Evolutionary conservation across 768 basidiomycete species (phyloP).

Genomic region (Vishniacozyma victoriae): DNA sequence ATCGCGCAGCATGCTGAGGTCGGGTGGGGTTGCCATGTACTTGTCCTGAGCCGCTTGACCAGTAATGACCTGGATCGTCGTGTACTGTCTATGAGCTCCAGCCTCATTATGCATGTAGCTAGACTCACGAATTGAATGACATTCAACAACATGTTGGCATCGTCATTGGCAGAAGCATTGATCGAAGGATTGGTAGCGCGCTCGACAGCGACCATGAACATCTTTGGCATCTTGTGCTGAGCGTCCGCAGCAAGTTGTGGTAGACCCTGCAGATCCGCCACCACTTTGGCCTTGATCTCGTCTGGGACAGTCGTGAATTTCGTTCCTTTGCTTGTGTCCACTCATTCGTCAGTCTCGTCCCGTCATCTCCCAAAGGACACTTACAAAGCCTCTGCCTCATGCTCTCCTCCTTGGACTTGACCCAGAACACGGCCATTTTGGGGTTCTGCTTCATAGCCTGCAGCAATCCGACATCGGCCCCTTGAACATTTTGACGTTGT

Average conservation of each 20-base stretch:
- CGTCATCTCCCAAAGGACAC: not conserved
- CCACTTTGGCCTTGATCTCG: not conserved
- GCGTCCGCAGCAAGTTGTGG: not conserved
- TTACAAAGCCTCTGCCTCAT: conserved; percentile 15
- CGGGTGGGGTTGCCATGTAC: not conserved
- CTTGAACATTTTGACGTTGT: conserved; percentile 2
- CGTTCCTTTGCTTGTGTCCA: not conserved
- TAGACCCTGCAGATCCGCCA: not conserved
- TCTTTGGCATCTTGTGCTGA: not conserved
- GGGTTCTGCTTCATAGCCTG: conserved; percentile 9
- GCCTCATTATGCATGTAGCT: not conserved
- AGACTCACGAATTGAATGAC: not conserved
- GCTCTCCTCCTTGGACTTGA: conserved; percentile 11
- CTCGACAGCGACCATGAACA: not conserved
- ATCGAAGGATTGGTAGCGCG: not conserved
- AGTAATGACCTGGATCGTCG: not conserved
- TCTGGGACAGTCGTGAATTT: not conserved
- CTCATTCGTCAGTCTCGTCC: not conserved
- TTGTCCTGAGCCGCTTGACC: not conserved
- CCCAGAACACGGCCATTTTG: conserved; percentile 1
- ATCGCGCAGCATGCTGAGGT: not conserved
- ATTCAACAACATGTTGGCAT: not conserved
- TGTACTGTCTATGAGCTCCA: not conserved
- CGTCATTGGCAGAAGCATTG: not conserved
- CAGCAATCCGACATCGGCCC: not conserved